phyloP scores from a whole-genome alignment of 2,329 filamentous ascomycete genomes.

The Furcasterigmium furcatum region DNA sequence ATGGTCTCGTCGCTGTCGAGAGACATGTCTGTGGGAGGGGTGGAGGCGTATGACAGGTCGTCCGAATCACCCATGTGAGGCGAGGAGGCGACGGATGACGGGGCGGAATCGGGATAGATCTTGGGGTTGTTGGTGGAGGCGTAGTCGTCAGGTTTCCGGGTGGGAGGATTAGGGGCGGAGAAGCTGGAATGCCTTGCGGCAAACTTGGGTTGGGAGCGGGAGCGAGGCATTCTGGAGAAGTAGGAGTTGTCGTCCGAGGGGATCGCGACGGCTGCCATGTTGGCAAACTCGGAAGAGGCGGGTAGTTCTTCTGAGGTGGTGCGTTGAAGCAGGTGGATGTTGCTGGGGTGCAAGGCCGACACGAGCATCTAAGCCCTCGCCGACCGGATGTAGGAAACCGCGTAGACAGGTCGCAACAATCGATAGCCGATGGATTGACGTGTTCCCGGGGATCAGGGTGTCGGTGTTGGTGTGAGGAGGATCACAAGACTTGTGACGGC shows the following conservation, averaged over 20 bases:
- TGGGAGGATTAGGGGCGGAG: slow-evolving; percentile 40
- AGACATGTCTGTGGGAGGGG: slow-evolving; percentile 61
- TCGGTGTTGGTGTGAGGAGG: background rate
- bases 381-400: background rate
- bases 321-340: background rate
- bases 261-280: slow-evolving; percentile 38
- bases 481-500: background rate
- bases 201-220: slow-evolving; percentile 59
- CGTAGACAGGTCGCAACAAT: no score
- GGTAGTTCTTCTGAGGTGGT: background rate
- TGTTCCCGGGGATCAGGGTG: background rate
- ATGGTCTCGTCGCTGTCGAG: slow-evolving; percentile 49
- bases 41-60: slow-evolving; percentile 57
- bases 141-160: slow-evolving; percentile 44
- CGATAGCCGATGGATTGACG: no score
- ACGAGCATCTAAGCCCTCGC: background rate
- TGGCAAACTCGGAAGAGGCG: background rate
- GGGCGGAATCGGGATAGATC: slow-evolving; percentile 41
- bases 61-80: slow-evolving; percentile 52
- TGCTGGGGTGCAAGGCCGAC: background rate
- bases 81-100: slow-evolving; percentile 55
- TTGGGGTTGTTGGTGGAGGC: slow-evolving; percentile 36
- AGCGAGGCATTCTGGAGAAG: slow-evolving; percentile 55
- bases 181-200: slow-evolving; percentile 37
- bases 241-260: slow-evolving; percentile 54